phyloP scores from a whole-genome alignment of 78 protist species.

The Dictyostelium capitatum region DNA sequence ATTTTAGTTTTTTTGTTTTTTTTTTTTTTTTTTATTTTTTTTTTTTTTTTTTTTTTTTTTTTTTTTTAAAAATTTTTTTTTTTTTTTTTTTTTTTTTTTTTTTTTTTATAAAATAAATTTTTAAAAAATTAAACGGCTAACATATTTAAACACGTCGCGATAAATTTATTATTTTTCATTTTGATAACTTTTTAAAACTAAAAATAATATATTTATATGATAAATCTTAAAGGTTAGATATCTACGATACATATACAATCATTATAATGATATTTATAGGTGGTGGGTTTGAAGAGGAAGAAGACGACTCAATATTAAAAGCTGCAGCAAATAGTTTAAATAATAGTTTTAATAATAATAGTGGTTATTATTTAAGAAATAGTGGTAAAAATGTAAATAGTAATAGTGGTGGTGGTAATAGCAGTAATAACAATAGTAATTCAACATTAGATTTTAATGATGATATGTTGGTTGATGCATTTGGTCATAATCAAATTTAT shows the following conservation, averaged over 20 bases:
- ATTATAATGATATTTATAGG: background rate
- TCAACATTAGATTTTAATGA: background rate
- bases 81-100: too few relatives aligned
- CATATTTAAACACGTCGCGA: too few relatives aligned
- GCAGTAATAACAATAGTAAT: constrained; percentile 6
- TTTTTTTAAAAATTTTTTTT: too few relatives aligned
- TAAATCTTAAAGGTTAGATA: too few relatives aligned
- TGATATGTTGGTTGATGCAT: constrained; percentile 10
- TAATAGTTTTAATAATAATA: background rate
- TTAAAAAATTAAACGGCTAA: too few relatives aligned
- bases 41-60: too few relatives aligned
- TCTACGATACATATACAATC: background rate
- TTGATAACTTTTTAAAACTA: too few relatives aligned
- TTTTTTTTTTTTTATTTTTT: too few relatives aligned
- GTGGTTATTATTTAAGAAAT: background rate
- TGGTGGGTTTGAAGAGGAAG: constrained; percentile 17
- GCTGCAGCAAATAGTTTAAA: background rate
- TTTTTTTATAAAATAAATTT: too few relatives aligned
- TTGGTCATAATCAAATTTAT: background rate
- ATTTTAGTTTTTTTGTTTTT: too few relatives aligned
- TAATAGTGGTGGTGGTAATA: background rate
- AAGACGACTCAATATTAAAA: background rate
- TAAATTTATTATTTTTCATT: too few relatives aligned
- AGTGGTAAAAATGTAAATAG: background rate
- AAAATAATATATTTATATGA: too few relatives aligned